Percentiles rank a stretch among this genome's conserved stretches.
Evolutionary conservation across 1,139 yeast genomes (phyloP).

Genomic region (Zygosaccharomyces sapae): DNA sequence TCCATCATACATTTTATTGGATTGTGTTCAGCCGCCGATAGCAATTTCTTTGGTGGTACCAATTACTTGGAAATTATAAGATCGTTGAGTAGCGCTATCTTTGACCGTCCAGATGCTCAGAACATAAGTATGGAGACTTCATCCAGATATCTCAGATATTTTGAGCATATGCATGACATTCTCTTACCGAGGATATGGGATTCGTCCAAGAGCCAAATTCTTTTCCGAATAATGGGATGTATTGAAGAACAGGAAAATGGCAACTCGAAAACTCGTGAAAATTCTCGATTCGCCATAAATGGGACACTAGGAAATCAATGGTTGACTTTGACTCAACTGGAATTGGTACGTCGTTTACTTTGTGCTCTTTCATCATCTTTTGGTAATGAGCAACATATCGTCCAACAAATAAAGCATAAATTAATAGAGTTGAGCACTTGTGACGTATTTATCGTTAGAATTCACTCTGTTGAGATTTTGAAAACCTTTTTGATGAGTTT

Average conservation of each 20-base stretch:
- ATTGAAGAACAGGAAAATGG: slow-evolving; percentile 19
- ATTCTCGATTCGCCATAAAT: slow-evolving; percentile 5
- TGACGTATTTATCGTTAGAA: slow-evolving; percentile 38
- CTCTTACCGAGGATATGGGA: slow-evolving; percentile 29
- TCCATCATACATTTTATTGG: slow-evolving; percentile 37
- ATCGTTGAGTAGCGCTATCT: slow-evolving; percentile 21
- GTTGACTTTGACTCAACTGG: slow-evolving; percentile 27
- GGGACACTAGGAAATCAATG: slow-evolving; percentile 17
- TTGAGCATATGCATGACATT: slow-evolving; percentile 24
- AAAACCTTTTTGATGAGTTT: slow-evolving; percentile 36
- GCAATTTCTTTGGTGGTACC: slow-evolving; percentile 26
- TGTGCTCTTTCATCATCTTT: slow-evolving; percentile 31
- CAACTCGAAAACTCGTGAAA: slow-evolving; percentile 15
- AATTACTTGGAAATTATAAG: slow-evolving; percentile 29
- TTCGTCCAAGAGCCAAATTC: slow-evolving; percentile 27
- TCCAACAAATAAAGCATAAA: slow-evolving; percentile 30
- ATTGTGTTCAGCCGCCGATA: slow-evolving; percentile 28
- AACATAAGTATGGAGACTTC: slow-evolving; percentile 20
- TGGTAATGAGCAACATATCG: slow-evolving; percentile 27
- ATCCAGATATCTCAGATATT: slow-evolving; percentile 24
- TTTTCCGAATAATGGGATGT: slow-evolving; percentile 21
- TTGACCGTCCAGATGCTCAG: slow-evolving; percentile 13
- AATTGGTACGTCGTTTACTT: slow-evolving; percentile 26
- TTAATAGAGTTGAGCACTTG: slow-evolving; percentile 37
- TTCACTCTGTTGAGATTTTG: slow-evolving; percentile 38